A percentile compares a stretch with the other conserved stretches of the same genome.
These are phyloP conservation scores for Neurospora sp. DNA, from an alignment of 495 filamentous ascomycete species.

Conservation along the genomic window DNA sequence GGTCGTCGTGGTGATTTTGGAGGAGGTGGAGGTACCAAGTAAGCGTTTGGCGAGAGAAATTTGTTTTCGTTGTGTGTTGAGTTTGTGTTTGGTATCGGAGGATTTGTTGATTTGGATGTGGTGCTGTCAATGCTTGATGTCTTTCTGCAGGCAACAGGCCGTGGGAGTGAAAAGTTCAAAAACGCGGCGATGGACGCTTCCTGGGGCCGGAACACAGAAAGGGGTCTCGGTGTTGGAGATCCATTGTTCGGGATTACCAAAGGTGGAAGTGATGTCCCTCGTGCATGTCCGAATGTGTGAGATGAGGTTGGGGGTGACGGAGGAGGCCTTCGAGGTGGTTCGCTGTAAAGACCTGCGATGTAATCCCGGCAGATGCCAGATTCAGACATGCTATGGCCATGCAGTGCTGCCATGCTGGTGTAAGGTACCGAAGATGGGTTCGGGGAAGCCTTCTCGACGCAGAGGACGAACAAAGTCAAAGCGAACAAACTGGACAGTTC, in stretches of 20 bases:
- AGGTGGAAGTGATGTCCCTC: not conserved
- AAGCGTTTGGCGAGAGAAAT: not conserved
- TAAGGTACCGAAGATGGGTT: not conserved
- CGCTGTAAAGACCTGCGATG: not conserved
- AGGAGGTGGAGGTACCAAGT: not conserved
- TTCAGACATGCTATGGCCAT: not conserved
- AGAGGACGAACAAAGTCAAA: not conserved
- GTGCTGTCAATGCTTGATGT: not conserved
- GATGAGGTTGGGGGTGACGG: not conserved
- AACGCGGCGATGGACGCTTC: not conserved
- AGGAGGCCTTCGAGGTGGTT: not conserved
- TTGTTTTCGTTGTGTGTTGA: not conserved
- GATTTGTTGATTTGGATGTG: not conserved
- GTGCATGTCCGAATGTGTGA: not conserved
- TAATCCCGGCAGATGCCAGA: not conserved
- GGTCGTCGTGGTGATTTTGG: not conserved
- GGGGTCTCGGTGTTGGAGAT: not conserved
- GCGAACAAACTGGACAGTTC: not conserved
- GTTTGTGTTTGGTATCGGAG: not conserved
- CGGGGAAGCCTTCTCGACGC: not conserved
- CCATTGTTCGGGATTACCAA: not conserved
- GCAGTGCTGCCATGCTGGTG: not conserved
- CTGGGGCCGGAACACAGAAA: not conserved
- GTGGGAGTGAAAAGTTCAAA: not conserved
- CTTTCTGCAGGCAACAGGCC: not conserved